These are phyloP conservation scores for Holtermanniella nyarrowii DNA, from an alignment of 768 basidiomycete genomes.

Conservation along the genomic window DNA sequence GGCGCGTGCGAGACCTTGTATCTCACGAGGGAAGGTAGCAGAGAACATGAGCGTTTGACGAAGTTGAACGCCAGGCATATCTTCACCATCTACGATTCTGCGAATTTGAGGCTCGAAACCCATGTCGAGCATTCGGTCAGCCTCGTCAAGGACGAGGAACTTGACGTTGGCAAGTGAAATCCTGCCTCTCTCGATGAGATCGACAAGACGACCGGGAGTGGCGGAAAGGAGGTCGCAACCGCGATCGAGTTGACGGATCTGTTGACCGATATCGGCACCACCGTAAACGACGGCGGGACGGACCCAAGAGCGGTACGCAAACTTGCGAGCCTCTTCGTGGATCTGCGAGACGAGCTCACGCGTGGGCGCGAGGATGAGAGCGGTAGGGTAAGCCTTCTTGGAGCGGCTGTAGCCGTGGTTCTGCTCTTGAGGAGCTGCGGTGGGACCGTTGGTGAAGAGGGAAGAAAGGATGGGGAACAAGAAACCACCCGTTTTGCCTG, in stretches of 20 bases:
- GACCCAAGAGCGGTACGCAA: slow-evolving; percentile 98
- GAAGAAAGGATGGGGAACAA: slow-evolving; percentile 97
- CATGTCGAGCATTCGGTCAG: slow-evolving; percentile 99
- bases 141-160: slow-evolving; percentile 97
- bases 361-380: slow-evolving; percentile 94
- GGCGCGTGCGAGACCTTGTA: slow-evolving; percentile 50
- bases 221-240: slow-evolving; percentile 95
- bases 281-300: slow-evolving; percentile 98
- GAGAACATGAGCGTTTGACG: slow-evolving; percentile 99
- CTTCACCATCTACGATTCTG: slow-evolving; percentile 92
- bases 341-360: slow-evolving; percentile 98
- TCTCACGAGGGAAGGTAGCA: slow-evolving; percentile 97
- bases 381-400: slow-evolving; percentile 91
- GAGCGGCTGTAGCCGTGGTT: slow-evolving; percentile 51
- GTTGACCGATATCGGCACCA: slow-evolving; percentile 93
- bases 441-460: slow-evolving; percentile 74
- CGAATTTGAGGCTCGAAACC: slow-evolving; percentile 99
- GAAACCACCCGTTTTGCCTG: slow-evolving; percentile 98
- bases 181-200: slow-evolving; percentile 93
- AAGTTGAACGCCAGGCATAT: slow-evolving; percentile 86
- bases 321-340: slow-evolving; percentile 97
- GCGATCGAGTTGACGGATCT: slow-evolving; percentile 85
- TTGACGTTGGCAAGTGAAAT: slow-evolving; percentile 94
- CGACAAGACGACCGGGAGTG: slow-evolving; percentile 94
- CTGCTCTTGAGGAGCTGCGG: slow-evolving; percentile 52